Evolutionary conservation across 1,139 yeast genomes (phyloP).

Genomic region (Barnettozyma hawaiiensis): DNA sequence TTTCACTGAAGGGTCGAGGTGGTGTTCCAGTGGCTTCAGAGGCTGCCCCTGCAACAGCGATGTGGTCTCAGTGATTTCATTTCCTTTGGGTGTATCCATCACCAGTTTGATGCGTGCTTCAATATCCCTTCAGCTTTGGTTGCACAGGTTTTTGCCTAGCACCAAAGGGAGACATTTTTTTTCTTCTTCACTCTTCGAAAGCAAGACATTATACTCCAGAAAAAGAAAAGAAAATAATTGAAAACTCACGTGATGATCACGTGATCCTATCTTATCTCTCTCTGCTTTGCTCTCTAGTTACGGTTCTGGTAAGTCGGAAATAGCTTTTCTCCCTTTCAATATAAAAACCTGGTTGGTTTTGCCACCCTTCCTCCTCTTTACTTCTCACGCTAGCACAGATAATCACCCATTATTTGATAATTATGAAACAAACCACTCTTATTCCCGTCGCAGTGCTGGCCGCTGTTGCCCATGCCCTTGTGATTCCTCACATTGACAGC

Average conservation of each 20-base stretch:
- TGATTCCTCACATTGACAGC: slow-evolving; percentile 45
- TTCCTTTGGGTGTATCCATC: neutral
- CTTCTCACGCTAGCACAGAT: neutral
- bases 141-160: too few relatives aligned
- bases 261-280: slow-evolving; percentile 7
- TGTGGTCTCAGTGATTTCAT: neutral
- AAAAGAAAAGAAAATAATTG: neutral
- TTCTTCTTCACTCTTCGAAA: too few relatives aligned
- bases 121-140: too few relatives aligned
- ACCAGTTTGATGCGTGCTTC: too few relatives aligned
- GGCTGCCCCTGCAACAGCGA: neutral
- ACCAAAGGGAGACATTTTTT: too few relatives aligned
- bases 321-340: neutral
- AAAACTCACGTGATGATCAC: neutral
- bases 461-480: slow-evolving; percentile 51
- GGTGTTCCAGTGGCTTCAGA: neutral
- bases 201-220: too few relatives aligned
- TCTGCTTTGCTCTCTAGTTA: too few relatives aligned
- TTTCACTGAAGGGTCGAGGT: neutral
- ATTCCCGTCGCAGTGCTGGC: slow-evolving; percentile 49
- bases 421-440: slow-evolving; percentile 31
- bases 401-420: neutral
- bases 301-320: neutral
- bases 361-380: neutral
- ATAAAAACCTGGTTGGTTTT: neutral